Conservation (phyloP, 768 basidiomycete species). For the Myochromella boudieri region DNA sequence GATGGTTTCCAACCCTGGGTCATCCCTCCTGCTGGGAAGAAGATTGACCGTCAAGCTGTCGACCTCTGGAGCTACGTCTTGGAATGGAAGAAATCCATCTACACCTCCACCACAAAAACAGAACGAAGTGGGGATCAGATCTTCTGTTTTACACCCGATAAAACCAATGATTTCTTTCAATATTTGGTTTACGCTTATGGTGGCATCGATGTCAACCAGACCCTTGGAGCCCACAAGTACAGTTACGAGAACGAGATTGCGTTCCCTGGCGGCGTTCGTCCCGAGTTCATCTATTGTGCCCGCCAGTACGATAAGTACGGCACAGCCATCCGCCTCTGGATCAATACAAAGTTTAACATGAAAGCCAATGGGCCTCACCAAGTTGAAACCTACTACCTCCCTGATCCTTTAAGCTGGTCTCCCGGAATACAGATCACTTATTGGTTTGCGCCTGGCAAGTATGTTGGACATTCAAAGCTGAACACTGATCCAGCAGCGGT, state of each 20-base stretch:
- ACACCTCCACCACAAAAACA: not conserved
- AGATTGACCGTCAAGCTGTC: not conserved
- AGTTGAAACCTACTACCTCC: not conserved
- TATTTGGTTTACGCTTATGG: slow-evolving; percentile 4
- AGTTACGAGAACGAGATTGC: not conserved
- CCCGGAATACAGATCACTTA: slow-evolving; percentile 1
- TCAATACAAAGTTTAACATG: slow-evolving; percentile 3
- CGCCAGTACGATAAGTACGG: slow-evolving; percentile 1
- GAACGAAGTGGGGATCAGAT: not conserved
- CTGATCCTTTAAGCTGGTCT: slow-evolving; percentile 3
- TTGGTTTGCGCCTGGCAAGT: slow-evolving; percentile 3
- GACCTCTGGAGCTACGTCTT: slow-evolving; percentile 2
- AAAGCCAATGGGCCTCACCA: slow-evolving; percentile 2
- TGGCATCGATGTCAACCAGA: slow-evolving; percentile 1
- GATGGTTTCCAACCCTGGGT: not conserved
- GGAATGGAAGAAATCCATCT: not conserved
- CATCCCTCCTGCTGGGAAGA: not conserved
- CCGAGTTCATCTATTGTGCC: not conserved
- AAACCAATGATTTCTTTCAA: not conserved
- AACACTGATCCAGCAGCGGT: not conserved
- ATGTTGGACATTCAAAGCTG: not conserved
- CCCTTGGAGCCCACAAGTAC: not conserved
- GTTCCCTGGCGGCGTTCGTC: slow-evolving; percentile 5
- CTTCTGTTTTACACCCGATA: not conserved
- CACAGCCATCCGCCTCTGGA: slow-evolving; percentile 3